These are phyloP conservation scores for Podaxis sp. DNA, from an alignment of 768 basidiomycete genomes.

Conservation along the genomic window DNA sequence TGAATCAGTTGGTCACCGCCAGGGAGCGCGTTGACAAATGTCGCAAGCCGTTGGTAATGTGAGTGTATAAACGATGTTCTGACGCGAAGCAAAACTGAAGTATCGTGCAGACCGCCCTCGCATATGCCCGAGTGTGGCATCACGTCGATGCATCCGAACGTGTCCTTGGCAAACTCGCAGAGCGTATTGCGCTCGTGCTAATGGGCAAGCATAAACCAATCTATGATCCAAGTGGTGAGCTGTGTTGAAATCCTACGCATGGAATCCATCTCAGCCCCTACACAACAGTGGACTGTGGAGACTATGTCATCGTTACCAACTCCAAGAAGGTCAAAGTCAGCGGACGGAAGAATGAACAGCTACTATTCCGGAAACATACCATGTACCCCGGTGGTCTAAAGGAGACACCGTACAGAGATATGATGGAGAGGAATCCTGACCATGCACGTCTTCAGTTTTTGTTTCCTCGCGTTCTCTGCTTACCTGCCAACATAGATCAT, in stretches of 20 bases:
- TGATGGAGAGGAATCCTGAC: constrained; percentile 86
- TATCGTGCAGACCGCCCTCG: constrained; percentile 76
- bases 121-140: constrained; percentile 95
- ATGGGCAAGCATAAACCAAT: constrained; percentile 99
- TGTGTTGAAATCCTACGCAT: background rate
- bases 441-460: constrained; percentile 53
- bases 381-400: constrained; percentile 94
- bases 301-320: constrained; percentile 96
- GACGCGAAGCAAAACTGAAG: background rate
- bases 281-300: constrained; percentile 84
- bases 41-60: constrained; percentile 83
- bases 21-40: constrained; percentile 36
- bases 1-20: background rate
- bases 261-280: background rate
- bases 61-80: constrained; percentile 20
- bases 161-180: constrained; percentile 91
- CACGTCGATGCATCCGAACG: constrained; percentile 89
- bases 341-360: constrained; percentile 83
- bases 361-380: constrained; percentile 84
- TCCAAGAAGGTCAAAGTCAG: constrained; percentile 80
- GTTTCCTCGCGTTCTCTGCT: background rate
- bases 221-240: constrained; percentile 85
- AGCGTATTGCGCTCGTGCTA: constrained; percentile 88
- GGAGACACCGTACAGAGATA: constrained; percentile 77
- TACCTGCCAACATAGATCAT: constrained; percentile 64